Evolutionary conservation across 78 protist species (phyloP), one percentile per base, ranked within the genome.

Genomic region (Bodo saltans): DNA sequence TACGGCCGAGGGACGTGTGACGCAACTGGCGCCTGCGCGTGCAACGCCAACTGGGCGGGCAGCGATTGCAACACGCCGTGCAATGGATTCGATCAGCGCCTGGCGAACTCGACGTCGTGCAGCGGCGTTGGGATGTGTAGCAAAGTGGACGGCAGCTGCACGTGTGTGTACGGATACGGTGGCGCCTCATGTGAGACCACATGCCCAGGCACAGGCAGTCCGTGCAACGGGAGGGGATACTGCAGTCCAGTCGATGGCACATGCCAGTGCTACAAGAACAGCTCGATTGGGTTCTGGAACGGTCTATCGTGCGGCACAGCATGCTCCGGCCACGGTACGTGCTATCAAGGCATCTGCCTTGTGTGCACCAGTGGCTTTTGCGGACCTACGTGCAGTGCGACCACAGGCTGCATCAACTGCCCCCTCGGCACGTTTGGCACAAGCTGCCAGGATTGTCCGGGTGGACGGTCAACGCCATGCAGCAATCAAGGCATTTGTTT

Each of bases 281-380:
- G 11, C 81, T 42, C 81, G 25, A 28, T 30, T 3, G 81, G 81
- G 34, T 39, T 42, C 35, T 76, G 81, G 81, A 28, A 30, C 8
- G 81, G 81, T 2, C 11, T 2, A 1, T 25, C 28, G 23, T 76
- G 81, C 72, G 21, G 72, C 70, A 79, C 68, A 25, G 52, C 30
- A 3, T 79, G 83, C 72, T 68, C 74, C 70, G 83, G 83, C 33
- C 29, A 79, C 72, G 83, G 83, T 4, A 78, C 17, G 30, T 79
- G 83, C 72, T 69, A 8, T 72, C 72, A 79, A 3, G 83, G 83
- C 60, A 47, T 47, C 60, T 47, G 60, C 60, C 17, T 17, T 11
- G 81, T 47, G n/a, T 47, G 60, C 60, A 8, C 60, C 60, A 17
- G n/a, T 47, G 60, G 60, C 60, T 17, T 8, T 17, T 47, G 60